phyloP scores from a whole-genome alignment of 1,139 yeast species.

The Meyerozyma carpophila region DNA sequence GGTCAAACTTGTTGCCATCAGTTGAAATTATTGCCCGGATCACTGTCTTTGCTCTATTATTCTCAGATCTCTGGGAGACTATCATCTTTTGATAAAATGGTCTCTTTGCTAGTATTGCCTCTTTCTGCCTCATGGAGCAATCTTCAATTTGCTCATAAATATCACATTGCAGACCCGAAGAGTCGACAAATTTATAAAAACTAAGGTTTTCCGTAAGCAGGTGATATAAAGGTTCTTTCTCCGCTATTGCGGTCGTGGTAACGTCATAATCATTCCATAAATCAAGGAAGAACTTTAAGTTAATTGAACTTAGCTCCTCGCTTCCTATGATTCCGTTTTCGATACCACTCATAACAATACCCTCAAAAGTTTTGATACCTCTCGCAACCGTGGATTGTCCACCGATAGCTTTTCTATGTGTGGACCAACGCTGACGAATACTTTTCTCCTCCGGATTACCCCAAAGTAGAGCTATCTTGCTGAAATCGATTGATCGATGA shows the following conservation, averaged over 20 bases:
- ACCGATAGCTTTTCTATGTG: constrained; percentile 52
- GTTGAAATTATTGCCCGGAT: constrained; percentile 62
- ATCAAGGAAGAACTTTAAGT: constrained; percentile 44
- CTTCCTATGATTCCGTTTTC: constrained; percentile 42
- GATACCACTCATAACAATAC: constrained; percentile 47
- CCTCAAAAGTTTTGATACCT: constrained; percentile 57
- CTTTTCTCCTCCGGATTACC: constrained; percentile 29
- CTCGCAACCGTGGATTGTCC: constrained; percentile 43
- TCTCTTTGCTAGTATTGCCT: constrained; percentile 31
- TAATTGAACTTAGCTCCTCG: constrained; percentile 42
- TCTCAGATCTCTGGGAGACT: constrained; percentile 2
- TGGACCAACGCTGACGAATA: constrained; percentile 58
- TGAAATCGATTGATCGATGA: constrained; percentile 52
- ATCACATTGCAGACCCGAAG: constrained; percentile 19
- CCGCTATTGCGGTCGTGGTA: constrained; percentile 7
- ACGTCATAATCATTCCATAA: constrained; percentile 54
- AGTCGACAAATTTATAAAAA: constrained; percentile 21
- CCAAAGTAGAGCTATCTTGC: constrained; percentile 43
- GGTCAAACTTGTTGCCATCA: constrained; percentile 40
- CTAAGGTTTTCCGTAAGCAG: constrained; percentile 21
- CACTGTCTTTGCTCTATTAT: constrained; percentile 21
- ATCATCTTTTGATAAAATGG: constrained; percentile 31
- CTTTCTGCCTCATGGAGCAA: constrained; percentile 53
- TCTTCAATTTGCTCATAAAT: constrained; percentile 36
- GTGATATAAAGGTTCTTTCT: constrained; percentile 31